These are phyloP conservation scores for Raffaelea arxii DNA, from an alignment of 2,329 filamentous ascomycete genomes.

Conservation along the genomic window DNA sequence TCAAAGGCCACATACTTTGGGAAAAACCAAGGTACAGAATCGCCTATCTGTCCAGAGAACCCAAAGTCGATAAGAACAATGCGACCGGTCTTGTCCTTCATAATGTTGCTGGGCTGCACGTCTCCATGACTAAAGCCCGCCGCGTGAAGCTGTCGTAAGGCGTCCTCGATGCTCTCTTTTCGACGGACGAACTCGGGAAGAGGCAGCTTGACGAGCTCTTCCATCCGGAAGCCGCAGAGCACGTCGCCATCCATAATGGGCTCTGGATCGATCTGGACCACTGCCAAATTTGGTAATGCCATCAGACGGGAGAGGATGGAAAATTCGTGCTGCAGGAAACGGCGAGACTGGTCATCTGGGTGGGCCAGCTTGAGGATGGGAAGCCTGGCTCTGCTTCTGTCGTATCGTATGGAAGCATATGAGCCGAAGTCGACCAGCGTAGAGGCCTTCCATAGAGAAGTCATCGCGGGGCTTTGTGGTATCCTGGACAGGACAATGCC, in stretches of 20 bases:
- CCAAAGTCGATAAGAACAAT: slow-evolving; percentile 4
- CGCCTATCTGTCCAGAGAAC: slow-evolving; percentile 2
- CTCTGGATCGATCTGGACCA: slow-evolving; percentile 3
- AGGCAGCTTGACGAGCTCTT: slow-evolving; percentile 1
- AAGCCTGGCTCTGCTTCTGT: slow-evolving; percentile 3
- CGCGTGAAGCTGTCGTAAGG: slow-evolving; percentile 1
- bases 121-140: slow-evolving; percentile 2
- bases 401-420: slow-evolving; percentile 1
- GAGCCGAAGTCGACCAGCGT: slow-evolving; percentile 1
- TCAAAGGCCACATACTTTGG: slow-evolving; percentile 1
- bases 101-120: slow-evolving; percentile 3
- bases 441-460: slow-evolving; percentile 3
- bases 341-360: slow-evolving; percentile 4
- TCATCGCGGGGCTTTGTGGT: slow-evolving; percentile 2
- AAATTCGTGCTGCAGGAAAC: slow-evolving; percentile 2
- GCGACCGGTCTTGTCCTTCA: slow-evolving; percentile 3
- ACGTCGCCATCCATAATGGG: slow-evolving; percentile 1
- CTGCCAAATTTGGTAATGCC: slow-evolving; percentile 1
- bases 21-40: slow-evolving; percentile 1
- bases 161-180: slow-evolving; percentile 2
- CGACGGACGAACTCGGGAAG: slow-evolving; percentile 2
- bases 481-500: slow-evolving; percentile 1
- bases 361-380: slow-evolving; percentile 3
- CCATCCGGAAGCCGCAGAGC: slow-evolving; percentile 3
- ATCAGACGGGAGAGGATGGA: slow-evolving; percentile 3